These are phyloP conservation scores for Suillus ampliporus DNA, from an alignment of 768 basidiomycete species.

Conservation along the genomic window DNA sequence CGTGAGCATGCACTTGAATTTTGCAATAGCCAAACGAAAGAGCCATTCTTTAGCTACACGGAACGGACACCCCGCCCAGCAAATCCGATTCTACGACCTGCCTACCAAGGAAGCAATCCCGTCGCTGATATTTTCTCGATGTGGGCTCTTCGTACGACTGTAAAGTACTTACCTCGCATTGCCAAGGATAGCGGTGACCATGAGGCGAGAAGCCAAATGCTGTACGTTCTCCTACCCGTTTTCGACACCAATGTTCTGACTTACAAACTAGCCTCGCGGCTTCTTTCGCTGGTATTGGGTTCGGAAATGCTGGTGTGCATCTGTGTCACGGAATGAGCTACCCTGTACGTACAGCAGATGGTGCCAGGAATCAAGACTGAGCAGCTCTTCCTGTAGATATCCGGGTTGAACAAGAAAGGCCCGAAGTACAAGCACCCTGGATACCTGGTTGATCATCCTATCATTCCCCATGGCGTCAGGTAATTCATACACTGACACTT, in stretches of 20 bases:
- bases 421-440: conserved; percentile 92
- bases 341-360: conserved; percentile 56
- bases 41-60: conserved; percentile 62
- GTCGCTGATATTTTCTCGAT: conserved; percentile 95
- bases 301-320: conserved; percentile 93
- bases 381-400: conserved; percentile 59
- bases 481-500: conserved; percentile 28
- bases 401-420: conserved; percentile 92
- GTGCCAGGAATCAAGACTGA: conserved; percentile 6
- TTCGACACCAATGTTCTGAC: conserved; percentile 1
- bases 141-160: conserved; percentile 91
- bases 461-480: conserved; percentile 94
- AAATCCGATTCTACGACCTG: conserved; percentile 90
- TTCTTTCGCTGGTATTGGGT: conserved; percentile 95
- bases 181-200: conserved; percentile 78
- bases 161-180: conserved; percentile 87
- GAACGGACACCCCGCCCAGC: conserved; percentile 88
- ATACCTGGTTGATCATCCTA: conserved; percentile 83
- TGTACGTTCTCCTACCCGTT: conserved; percentile 52
- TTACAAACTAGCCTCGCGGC: conserved; percentile 69
- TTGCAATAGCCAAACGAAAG: conserved; percentile 11
- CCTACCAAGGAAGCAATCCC: conserved; percentile 93
- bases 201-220: conserved; percentile 90
- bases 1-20: conserved; percentile 52
- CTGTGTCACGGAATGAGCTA: conserved; percentile 91